Base-by-base conservation (phyloP, 2,329 filamentous ascomycete genomes). In the Paraphoma sp. region DNA sequence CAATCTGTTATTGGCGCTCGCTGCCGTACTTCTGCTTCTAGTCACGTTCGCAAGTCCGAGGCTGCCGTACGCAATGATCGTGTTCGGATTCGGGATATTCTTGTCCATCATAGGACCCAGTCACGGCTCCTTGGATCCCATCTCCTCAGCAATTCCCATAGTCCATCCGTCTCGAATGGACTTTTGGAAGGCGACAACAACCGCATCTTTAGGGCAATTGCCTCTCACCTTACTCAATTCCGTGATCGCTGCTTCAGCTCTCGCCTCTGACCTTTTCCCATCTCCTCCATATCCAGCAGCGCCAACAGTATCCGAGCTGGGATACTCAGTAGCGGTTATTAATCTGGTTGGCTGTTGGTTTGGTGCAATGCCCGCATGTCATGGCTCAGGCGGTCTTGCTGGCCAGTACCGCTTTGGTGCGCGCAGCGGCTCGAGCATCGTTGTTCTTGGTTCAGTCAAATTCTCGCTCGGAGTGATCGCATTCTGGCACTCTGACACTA, bases 151-250 rank as follows among this genome's bases (percentile, higher is more conserved):
- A 1, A 80, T 65, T 87, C 91, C 5, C 76, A 72, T 51, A 60
- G 16, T 78, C 79, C 47, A 69, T 85, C 33, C 85, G 84, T 53
- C 78, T 63, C 41, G 72, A 53, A 10, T 65, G 48, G 60, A 80
- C 76, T 71, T 89, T 83, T 81, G 76, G 72, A 62, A 77, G 11
- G 87, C 87, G 1, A 83, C 84, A 0, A 73, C 89, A 3, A 83
- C 87, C 80, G 92, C 86, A 5, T 92, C 89, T 11, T 80, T 97
- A 8, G 92, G 92, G 1, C 94, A 98, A 76, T 84, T 98, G 14
- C 94, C 94, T 1, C 85, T 98, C 10, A 98, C 94, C 0, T 92
- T 92, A 0, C 85, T 98, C 53, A 98, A 98, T 80, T 97, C 93
- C 4, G 86, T 98, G 65, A 88, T 98, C 58, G 95, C 94, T 0